Evolutionary conservation across 257 asterid genomes (phyloP).

Genomic region (Nicotiana noctiflora): DNA sequence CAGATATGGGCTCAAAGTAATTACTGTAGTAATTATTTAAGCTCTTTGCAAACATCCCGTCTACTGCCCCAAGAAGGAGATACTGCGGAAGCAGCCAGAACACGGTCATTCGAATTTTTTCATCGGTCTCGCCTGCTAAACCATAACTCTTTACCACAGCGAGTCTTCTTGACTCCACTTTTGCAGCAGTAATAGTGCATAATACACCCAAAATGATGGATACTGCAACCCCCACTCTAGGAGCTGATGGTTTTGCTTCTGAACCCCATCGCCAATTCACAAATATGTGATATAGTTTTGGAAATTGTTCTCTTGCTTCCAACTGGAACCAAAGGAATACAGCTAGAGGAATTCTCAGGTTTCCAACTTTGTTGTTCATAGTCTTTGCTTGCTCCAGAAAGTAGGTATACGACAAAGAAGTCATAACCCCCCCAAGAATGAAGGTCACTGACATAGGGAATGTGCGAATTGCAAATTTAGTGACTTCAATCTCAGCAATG

Average conservation of each 20-base stretch:
- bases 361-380: conserved; percentile 41
- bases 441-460: conserved; percentile 48
- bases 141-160: conserved; percentile 21
- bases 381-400: conserved; percentile 54
- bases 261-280: background rate
- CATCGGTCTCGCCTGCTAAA: conserved; percentile 27
- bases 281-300: background rate
- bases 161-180: conserved; percentile 36
- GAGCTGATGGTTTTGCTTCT: background rate
- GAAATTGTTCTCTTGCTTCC: background rate
- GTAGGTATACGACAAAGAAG: conserved; percentile 52
- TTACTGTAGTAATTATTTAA: background rate
- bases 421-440: conserved; percentile 38
- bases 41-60: conserved; percentile 7
- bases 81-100: conserved; percentile 15
- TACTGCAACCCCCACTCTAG: conserved; percentile 33
- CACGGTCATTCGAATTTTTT: conserved; percentile 16
- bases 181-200: conserved; percentile 49
- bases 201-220: conserved; percentile 38
- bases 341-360: conserved; percentile 38
- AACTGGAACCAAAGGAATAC: conserved; percentile 23
- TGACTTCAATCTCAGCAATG: conserved; percentile 42
- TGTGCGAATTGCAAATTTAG: conserved; percentile 48
- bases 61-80: conserved; percentile 18
- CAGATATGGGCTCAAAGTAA: background rate